phyloP scores from a whole-genome alignment of 768 basidiomycete genomes.

The Suillus hirtellus region DNA sequence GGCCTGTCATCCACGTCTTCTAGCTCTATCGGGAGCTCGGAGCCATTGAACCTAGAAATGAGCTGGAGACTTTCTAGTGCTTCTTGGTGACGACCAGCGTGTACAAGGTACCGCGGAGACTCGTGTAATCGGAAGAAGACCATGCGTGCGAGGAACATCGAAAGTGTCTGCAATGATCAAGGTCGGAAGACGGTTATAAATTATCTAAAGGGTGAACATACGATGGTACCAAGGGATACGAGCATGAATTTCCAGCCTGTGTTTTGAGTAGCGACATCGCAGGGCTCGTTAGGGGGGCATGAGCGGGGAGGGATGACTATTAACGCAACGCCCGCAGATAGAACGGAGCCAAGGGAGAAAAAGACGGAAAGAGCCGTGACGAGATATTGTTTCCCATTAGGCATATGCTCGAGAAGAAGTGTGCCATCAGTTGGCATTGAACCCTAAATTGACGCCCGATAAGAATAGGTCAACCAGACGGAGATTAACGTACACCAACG shows the following conservation, averaged over 20 bases:
- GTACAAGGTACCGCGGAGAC: slow-evolving; percentile 90
- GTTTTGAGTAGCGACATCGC: slow-evolving; percentile 71
- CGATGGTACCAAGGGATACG: slow-evolving; percentile 73
- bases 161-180: slow-evolving; percentile 60
- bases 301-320: slow-evolving; percentile 76
- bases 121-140: slow-evolving; percentile 92
- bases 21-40: slow-evolving; percentile 61
- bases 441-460: slow-evolving; percentile 49
- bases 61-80: slow-evolving; percentile 80
- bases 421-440: slow-evolving; percentile 98
- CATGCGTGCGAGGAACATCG: slow-evolving; percentile 86
- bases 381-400: slow-evolving; percentile 87
- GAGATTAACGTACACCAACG: slow-evolving; percentile 71
- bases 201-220: slow-evolving; percentile 44
- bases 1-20: slow-evolving; percentile 64
- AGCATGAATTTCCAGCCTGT: slow-evolving; percentile 90
- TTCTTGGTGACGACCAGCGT: slow-evolving; percentile 81
- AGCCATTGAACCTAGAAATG: slow-evolving; percentile 87
- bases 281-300: slow-evolving; percentile 52
- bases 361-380: slow-evolving; percentile 93
- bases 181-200: background rate
- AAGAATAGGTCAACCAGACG: background rate
- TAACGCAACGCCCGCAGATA: slow-evolving; percentile 80
- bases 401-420: slow-evolving; percentile 89
- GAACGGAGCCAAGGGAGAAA: slow-evolving; percentile 90